Percentiles rank a stretch among this genome's conserved stretches.
These are phyloP conservation scores for Candida endomychidarum DNA, from an alignment of 805 yeast genomes.

Conservation along the genomic window DNA sequence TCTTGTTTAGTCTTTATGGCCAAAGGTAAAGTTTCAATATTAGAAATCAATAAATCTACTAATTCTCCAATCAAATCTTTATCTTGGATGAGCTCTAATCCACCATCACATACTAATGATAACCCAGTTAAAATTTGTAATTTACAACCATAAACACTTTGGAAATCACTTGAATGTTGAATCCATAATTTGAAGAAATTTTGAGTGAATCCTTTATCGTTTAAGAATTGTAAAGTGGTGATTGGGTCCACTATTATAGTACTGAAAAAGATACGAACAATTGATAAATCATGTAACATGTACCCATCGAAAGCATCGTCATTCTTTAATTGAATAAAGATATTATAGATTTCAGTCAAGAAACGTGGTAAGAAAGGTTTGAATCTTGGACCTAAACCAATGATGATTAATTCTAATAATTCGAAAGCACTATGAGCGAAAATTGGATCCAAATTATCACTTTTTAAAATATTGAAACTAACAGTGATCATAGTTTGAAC, in stretches of 20 bases:
- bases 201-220: slow-evolving; percentile 36
- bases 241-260: slow-evolving; percentile 39
- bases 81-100: slow-evolving; percentile 29
- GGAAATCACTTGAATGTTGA: slow-evolving; percentile 44
- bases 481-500: slow-evolving; percentile 39
- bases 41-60: slow-evolving; percentile 39
- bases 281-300: slow-evolving; percentile 43
- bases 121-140: slow-evolving; percentile 50
- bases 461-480: slow-evolving; percentile 34
- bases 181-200: slow-evolving; percentile 50
- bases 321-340: slow-evolving; percentile 33
- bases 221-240: slow-evolving; percentile 35
- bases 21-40: slow-evolving; percentile 45
- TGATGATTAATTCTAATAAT: slow-evolving; percentile 33
- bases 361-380: slow-evolving; percentile 33
- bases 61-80: slow-evolving; percentile 36
- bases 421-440: slow-evolving; percentile 42
- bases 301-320: slow-evolving; percentile 44
- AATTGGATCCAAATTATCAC: slow-evolving; percentile 38
- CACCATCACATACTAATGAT: slow-evolving; percentile 35
- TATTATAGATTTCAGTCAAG: slow-evolving; percentile 36
- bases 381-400: slow-evolving; percentile 31
- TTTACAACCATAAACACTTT: slow-evolving; percentile 56
- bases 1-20: slow-evolving; percentile 50
- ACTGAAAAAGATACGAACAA: slow-evolving; percentile 45